Evolutionary conservation across 2,329 filamentous ascomycete species (phyloP).

Genomic region (Aspergillus intermedius): DNA sequence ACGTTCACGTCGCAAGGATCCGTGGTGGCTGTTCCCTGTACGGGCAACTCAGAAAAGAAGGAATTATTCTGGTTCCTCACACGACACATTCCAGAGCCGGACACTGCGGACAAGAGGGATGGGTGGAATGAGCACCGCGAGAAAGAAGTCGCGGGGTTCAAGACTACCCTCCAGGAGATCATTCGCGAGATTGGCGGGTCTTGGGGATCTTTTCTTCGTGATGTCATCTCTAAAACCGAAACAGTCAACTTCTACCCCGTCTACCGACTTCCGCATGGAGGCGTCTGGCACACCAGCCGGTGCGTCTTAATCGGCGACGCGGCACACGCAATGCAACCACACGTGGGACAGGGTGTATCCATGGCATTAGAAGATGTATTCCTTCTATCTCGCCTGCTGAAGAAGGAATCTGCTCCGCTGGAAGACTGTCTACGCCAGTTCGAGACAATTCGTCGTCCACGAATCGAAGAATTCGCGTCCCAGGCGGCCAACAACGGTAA

Average conservation of each 20-base stretch:
- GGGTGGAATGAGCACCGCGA: constrained; percentile 24
- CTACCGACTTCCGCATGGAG: constrained; percentile 26
- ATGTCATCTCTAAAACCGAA: constrained; percentile 9
- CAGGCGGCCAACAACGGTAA: background rate
- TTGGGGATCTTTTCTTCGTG: constrained; percentile 15
- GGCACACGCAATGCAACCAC: constrained; percentile 29
- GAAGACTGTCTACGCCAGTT: constrained; percentile 16
- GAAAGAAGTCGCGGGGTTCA: constrained; percentile 19
- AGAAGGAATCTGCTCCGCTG: constrained; percentile 6
- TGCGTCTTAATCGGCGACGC: constrained; percentile 32
- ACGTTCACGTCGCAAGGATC: constrained; percentile 20
- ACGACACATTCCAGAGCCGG: constrained; percentile 17
- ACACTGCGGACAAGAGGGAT: constrained; percentile 14
- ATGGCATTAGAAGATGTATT: constrained; percentile 49
- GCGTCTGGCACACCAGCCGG: constrained; percentile 26
- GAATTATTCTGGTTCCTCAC: constrained; percentile 26
- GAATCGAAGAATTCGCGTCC: constrained; percentile 18
- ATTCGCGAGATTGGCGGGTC: constrained; percentile 5
- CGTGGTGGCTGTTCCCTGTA: constrained; percentile 18
- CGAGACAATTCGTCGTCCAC: constrained; percentile 25
- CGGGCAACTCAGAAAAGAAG: constrained; percentile 7
- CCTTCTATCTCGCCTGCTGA: constrained; percentile 21
- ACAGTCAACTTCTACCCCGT: constrained; percentile 29
- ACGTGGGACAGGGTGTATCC: constrained; percentile 46
- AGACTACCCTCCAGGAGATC: constrained; percentile 12